A percentile compares a stretch with the other conserved stretches of the same genome.
Conservation (phyloP, 2,329 filamentous ascomycete genomes). For the Fusarium burgessii region DNA sequence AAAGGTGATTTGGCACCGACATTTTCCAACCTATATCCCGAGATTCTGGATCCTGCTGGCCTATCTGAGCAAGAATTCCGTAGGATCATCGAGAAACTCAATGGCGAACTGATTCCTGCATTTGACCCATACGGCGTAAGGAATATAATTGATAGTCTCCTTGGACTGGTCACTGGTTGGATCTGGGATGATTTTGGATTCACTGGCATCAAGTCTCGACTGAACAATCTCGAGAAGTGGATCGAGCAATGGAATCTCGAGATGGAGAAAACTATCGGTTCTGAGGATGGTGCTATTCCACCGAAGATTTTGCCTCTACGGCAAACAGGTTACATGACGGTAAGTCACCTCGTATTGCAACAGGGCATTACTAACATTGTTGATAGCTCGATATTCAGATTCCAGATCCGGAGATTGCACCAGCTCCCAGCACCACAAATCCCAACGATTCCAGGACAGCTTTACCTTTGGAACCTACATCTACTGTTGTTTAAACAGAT, state of each 20-base stretch:
- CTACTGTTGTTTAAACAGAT: conserved; percentile 40
- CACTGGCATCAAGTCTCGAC: conserved; percentile 77
- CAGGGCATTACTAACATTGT: conserved; percentile 15
- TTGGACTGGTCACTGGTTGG: conserved; percentile 91
- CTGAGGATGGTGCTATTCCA: conserved; percentile 62
- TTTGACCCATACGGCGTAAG: conserved; percentile 83
- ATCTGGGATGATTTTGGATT: conserved; percentile 92
- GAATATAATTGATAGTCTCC: conserved; percentile 81
- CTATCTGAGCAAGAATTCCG: conserved; percentile 90
- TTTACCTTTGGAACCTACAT: conserved; percentile 50
- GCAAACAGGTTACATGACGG: conserved; percentile 88
- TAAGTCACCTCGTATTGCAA: conserved; percentile 55
- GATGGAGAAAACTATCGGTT: conserved; percentile 67
- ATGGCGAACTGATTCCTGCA: conserved; percentile 78
- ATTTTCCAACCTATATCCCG: conserved; percentile 95
- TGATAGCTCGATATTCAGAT: conserved; percentile 82
- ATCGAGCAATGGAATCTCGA: conserved; percentile 88
- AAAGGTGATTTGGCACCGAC: conserved; percentile 91
- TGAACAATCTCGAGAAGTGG: conserved; percentile 80
- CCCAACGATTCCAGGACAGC: conserved; percentile 54
- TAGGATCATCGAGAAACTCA: conserved; percentile 82
- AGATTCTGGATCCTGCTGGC: conserved; percentile 88
- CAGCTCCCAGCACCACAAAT: conserved; percentile 58
- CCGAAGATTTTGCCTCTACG: conserved; percentile 84
- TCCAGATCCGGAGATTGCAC: conserved; percentile 78